Evolutionary conservation across 345 rosid genomes (phyloP).

Genomic region (Hypericum perforatum): DNA sequence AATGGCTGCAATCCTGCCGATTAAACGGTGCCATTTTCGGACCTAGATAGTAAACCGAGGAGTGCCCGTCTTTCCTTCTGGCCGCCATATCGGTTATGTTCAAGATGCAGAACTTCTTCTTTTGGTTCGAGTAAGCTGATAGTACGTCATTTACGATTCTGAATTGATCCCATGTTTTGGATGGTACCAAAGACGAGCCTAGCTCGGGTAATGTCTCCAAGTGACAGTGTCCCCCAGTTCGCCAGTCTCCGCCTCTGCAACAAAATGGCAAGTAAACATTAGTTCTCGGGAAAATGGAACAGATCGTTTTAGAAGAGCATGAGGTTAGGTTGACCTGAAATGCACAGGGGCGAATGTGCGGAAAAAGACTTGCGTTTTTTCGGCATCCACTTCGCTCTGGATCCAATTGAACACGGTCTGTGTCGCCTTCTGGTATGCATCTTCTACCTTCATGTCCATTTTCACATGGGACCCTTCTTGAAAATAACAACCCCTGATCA

Average conservation of each 20-base stretch:
- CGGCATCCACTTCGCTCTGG: conserved; percentile 43
- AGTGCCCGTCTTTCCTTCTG: conserved; percentile 36
- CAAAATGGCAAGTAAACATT: neutral
- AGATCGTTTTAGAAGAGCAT: neutral
- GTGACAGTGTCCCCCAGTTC: conserved; percentile 31
- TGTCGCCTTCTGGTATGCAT: conserved; percentile 53
- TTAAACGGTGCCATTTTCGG: conserved; percentile 12
- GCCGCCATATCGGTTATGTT: conserved; percentile 34
- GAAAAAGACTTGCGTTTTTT: conserved; percentile 70
- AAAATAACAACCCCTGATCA: conserved; percentile 72
- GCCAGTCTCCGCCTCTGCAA: conserved; percentile 40
- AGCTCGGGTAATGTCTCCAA: conserved; percentile 33
- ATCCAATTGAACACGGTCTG: conserved; percentile 72
- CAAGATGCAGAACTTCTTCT: conserved; percentile 14
- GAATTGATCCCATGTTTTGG: conserved; percentile 28
- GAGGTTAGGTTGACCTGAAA: conserved; percentile 54
- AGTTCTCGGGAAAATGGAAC: neutral
- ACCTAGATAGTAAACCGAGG: conserved; percentile 27
- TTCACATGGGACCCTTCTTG: conserved; percentile 64
- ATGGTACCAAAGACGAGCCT: conserved; percentile 27
- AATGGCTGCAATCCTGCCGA: conserved; percentile 43
- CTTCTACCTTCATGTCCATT: conserved; percentile 44
- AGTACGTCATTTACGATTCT: conserved; percentile 16
- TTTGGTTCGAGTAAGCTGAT: conserved; percentile 13
- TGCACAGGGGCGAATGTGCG: conserved; percentile 91